Evolutionary conservation across 225 moss, liverwort and hornwort species (phyloP).

Genomic region (Polytrichum commune): DNA sequence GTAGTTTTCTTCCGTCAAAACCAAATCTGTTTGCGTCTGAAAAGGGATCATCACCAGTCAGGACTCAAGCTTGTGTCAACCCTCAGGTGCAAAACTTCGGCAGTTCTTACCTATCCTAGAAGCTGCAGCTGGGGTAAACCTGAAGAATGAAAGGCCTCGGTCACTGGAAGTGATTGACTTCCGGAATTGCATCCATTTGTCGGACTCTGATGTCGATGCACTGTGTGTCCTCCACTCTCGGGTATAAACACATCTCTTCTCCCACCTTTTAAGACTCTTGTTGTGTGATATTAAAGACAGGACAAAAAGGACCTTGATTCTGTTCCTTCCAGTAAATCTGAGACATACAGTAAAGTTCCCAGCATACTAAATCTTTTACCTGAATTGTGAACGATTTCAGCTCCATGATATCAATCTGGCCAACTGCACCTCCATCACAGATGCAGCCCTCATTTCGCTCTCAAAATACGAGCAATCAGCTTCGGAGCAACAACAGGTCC

Average conservation of each 20-base stretch:
- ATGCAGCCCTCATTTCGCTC: constrained; percentile 38
- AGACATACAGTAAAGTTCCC: no score
- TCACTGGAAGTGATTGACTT: constrained; percentile 49
- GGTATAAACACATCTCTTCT: constrained; percentile 14
- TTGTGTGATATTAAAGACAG: no score
- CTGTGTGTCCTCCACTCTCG: constrained; percentile 47
- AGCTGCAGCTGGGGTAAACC: constrained; percentile 40
- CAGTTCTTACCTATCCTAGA: constrained; percentile 48
- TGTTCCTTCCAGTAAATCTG: no score
- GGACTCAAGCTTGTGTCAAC: background rate
- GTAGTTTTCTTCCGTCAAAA: no score
- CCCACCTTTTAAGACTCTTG: no score
- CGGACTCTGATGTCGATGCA: constrained; percentile 48
- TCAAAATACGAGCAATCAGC: constrained; percentile 41
- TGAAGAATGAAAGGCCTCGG: constrained; percentile 21
- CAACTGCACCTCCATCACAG: constrained; percentile 11
- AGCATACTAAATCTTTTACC: no score
- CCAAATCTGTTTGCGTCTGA: no score
- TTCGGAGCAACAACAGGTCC: background rate
- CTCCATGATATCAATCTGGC: constrained; percentile 8
- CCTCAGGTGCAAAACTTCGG: constrained; percentile 44
- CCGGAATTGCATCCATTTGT: constrained; percentile 42
- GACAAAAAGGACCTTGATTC: no score
- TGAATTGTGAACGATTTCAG: background rate
- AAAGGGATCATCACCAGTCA: no score